Evolutionary conservation across 306 rosid genomes (phyloP), one percentile per base, ranked within the genome.

Genomic region (Medicago lupulina): DNA sequence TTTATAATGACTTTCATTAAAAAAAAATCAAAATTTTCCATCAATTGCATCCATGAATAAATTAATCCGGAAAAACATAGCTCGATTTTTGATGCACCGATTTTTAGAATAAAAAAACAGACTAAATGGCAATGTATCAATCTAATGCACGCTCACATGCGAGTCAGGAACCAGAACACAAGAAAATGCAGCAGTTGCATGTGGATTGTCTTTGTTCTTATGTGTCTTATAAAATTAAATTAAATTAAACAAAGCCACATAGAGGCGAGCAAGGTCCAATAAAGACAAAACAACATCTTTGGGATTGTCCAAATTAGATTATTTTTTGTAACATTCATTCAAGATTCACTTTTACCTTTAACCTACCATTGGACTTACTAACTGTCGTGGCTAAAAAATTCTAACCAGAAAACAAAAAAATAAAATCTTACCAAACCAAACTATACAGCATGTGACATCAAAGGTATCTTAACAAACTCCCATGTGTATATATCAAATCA

Each of bases 161-260:
- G 84, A 83, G 84, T 80, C 70, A 72, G 81, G 70, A 67, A 76
- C 57, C 81, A 78, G 78, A 85, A 50, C 76, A 75, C 81, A 74
- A 74, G 80, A 78, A 84, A 77, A 78, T 81, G 76, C 76, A 23
- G 88, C 76, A 77, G 72, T 4, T 55, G 83, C 88, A 85, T 85
- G 88, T 85, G 88, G 83, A 70, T 78, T 81, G 85, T 81, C 60
- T 34, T 62, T 77, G 79, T 70, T 81, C 64, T 44, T 25, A 44
- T 77, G 51, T 69, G 65, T 19, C 5, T 21, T 18, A 9, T 41
- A 23, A 19, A 70, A 69, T 39, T 3, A 14, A 73, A 34, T 34
- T 34, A 34, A 36, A 11, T 11, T 31, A 54, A 43, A 83, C 55
- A 62, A 59, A 67, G 28, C 50, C 49, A 12, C 14, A 13, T 77